A percentile compares a stretch with the other conserved stretches of the same genome.
Evolutionary conservation across 768 basidiomycete genomes (phyloP).

Genomic region (Auriscalpium orientale): DNA sequence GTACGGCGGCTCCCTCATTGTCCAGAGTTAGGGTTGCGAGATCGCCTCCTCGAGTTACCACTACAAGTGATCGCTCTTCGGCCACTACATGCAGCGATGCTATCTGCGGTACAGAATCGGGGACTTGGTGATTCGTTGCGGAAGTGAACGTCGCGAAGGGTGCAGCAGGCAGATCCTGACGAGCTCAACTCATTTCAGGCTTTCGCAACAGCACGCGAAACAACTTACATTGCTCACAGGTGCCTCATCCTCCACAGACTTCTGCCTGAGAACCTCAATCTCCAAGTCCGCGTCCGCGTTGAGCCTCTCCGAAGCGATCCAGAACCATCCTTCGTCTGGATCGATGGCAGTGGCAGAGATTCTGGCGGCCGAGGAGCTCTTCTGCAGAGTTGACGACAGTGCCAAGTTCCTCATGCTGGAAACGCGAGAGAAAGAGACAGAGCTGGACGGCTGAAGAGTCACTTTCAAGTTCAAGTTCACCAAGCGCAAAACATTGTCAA

Average conservation of each 20-base stretch:
- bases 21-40: slow-evolving; percentile 62
- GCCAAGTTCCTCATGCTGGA: slow-evolving; percentile 8
- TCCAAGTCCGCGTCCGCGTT: slow-evolving; percentile 13
- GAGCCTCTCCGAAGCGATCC: slow-evolving; percentile 11
- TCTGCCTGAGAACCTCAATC: slow-evolving; percentile 8
- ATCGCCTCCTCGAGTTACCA: slow-evolving; percentile 74
- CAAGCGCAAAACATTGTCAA: too few species aligned
- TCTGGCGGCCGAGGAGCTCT: not conserved
- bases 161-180: slow-evolving; percentile 1
- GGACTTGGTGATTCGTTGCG: slow-evolving; percentile 2
- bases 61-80: slow-evolving; percentile 56
- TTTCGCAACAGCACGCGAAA: too few species aligned
- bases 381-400: not conserved
- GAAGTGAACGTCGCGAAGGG: slow-evolving; percentile 10
- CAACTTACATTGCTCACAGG: not conserved
- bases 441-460: not conserved
- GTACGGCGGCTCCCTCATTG: slow-evolving; percentile 38
- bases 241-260: not conserved
- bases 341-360: slow-evolving; percentile 7
- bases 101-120: slow-evolving; percentile 26
- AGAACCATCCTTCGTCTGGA: slow-evolving; percentile 7
- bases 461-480: too few species aligned
- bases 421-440: not conserved
- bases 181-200: not conserved
- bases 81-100: slow-evolving; percentile 49